Conservation (phyloP, 73 alveolate species). For the Paramecium primaurelia region DNA sequence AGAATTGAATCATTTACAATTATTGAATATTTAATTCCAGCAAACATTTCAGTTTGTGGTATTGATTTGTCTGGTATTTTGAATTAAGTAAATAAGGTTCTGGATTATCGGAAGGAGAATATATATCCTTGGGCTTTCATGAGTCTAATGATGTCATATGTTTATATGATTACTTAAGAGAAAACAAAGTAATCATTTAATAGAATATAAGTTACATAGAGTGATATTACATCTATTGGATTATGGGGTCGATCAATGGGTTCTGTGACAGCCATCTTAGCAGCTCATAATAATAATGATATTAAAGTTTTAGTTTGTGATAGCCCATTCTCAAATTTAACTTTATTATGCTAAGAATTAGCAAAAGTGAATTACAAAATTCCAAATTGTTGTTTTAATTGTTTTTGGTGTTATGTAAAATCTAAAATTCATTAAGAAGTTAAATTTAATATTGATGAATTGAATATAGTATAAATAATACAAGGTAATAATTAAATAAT, state of each 20-base stretch:
- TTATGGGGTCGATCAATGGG: conserved; percentile 94
- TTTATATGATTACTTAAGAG: conserved; percentile 72
- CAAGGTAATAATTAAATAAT: neutral
- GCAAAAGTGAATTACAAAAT: neutral
- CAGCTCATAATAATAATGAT: conserved; percentile 25
- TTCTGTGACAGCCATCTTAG: conserved; percentile 86
- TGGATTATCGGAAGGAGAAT: conserved; percentile 91
- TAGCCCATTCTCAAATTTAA: conserved; percentile 44
- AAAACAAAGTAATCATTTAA: conserved; percentile 51
- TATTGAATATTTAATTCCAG: conserved; percentile 60
- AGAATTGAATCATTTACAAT: conserved; percentile 64
- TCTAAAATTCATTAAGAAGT: neutral
- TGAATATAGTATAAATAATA: neutral
- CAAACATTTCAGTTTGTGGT: conserved; percentile 72
- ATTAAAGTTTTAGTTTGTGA: conserved; percentile 8
- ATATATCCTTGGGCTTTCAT: conserved; percentile 85
- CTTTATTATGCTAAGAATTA: neutral
- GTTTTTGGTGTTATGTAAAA: conserved; percentile 47
- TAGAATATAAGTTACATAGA: neutral
- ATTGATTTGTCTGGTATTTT: conserved; percentile 72
- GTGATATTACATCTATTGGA: conserved; percentile 72
- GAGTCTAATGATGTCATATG: conserved; percentile 75
- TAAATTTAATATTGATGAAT: conserved; percentile 30
- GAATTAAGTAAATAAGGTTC: conserved; percentile 62
- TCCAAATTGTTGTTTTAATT: conserved; percentile 25